Base-by-base conservation (phyloP, 2,329 filamentous ascomycete genomes). In the Sphaerostilbella broomeana region DNA sequence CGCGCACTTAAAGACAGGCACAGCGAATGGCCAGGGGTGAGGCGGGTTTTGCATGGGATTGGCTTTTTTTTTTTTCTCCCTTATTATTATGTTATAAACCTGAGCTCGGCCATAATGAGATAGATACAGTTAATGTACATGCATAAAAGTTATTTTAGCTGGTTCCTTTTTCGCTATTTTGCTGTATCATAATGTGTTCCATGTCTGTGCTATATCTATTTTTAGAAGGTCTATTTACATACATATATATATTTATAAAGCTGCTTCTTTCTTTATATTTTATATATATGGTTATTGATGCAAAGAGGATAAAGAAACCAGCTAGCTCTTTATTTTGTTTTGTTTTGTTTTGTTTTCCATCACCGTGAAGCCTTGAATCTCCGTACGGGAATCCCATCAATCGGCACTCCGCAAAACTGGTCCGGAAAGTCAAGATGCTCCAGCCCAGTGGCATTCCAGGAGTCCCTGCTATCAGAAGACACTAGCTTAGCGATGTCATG, bases 401-500 rank as follows among this genome's bases (percentile, higher is more conserved):
- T 27, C n/a, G 50, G 46, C 36, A 60, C 47, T 15, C 47, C 46
- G 7, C 51, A 48, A 48, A 57, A 57, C 8, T 47, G 32, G 31
- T 42, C 45, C 2, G 51, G 35, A 6, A 46, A 40, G 6, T 55
- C 44, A 4, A 59, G 19, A 19, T 47, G 48, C 43, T 60, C 58
- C 20, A 61, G 33, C 5, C 58, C 58, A 8, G 59, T 61, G 18
- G 32, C 24, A 12, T 49, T 49, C 33, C 53, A 55, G 5, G 46
- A 43, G 5, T 48, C 36, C 15, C 32, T 35, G 9, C 28, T 24
- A 12, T 31, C 33, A 13, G 46, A 45, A 6, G 51, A 30, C 8
- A 43, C 51, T 32, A 47, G 47, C 9, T 25, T 43, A 9, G 57
- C 58, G 17, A 51, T 42, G 22, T 61, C 58, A 33, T 60, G 59